Evolutionary conservation across 1,284 basidiomycete species (phyloP).

Genomic region (Agroathelia rolfsii): DNA sequence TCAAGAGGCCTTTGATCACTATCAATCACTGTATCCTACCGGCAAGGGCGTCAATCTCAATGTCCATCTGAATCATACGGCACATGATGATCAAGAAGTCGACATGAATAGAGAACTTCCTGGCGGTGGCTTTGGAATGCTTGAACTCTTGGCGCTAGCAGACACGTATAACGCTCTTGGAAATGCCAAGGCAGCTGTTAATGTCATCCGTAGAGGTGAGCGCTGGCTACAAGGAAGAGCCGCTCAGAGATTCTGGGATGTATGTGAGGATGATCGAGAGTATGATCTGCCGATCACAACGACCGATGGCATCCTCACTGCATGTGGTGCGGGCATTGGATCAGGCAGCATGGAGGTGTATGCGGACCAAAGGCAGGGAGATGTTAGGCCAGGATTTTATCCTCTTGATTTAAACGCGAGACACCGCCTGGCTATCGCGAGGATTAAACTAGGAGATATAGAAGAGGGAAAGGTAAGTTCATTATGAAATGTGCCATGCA

Average conservation of each 20-base stretch:
- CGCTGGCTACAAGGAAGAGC: constrained; percentile 84
- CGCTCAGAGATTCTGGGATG: constrained; percentile 74
- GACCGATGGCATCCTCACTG: too few species aligned
- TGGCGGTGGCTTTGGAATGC: constrained; percentile 43
- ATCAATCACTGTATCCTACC: constrained; percentile 27
- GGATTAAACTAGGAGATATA: constrained; percentile 73
- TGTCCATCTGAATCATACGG: too few species aligned
- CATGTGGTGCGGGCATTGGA: too few species aligned
- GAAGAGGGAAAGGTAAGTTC: constrained; percentile 71
- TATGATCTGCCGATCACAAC: constrained; percentile 54
- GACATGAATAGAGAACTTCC: too few species aligned
- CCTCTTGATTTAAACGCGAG: constrained; percentile 74
- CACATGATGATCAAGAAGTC: too few species aligned
- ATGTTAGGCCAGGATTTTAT: constrained; percentile 44
- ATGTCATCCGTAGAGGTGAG: constrained; percentile 66
- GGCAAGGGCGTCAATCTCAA: too few species aligned
- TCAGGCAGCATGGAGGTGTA: too few species aligned
- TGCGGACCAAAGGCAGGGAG: constrained; percentile 20
- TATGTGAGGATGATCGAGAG: constrained; percentile 80
- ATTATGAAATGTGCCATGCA: not conserved
- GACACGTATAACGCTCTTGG: constrained; percentile 74
- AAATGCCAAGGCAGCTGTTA: constrained; percentile 61
- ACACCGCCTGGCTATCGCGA: constrained; percentile 77
- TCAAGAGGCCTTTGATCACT: constrained; percentile 35
- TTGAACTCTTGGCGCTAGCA: constrained; percentile 69